These are phyloP conservation scores for Botrytis porri DNA, from an alignment of 2,329 filamentous ascomycete genomes.

Conservation along the genomic window DNA sequence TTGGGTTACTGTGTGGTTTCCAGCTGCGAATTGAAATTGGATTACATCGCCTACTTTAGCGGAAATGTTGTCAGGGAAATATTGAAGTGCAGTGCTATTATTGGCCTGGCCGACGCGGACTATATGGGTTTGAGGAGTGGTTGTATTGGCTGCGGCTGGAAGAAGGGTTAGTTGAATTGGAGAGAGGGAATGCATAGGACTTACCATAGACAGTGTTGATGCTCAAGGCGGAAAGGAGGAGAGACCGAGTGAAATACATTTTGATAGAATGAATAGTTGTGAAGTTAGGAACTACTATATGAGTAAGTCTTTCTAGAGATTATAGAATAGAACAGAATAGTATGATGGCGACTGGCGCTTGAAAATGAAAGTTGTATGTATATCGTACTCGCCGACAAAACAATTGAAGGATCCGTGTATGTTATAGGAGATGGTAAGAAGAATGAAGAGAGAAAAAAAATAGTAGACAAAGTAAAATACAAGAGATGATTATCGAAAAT, in stretches of 20 bases:
- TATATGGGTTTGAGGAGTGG: slow-evolving; percentile 51
- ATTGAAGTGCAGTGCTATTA: slow-evolving; percentile 49
- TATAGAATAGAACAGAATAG: slow-evolving; percentile 17
- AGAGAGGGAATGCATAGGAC: slow-evolving; percentile 3
- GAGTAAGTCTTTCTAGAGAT: slow-evolving; percentile 5
- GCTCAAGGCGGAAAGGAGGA: slow-evolving; percentile 34
- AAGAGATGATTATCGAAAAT: slow-evolving; percentile 11
- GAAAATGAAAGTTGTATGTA: slow-evolving; percentile 11
- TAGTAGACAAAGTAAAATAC: slow-evolving; percentile 1
- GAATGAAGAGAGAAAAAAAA: slow-evolving; percentile 12
- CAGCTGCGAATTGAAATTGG: slow-evolving; percentile 63
- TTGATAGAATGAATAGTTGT: slow-evolving; percentile 27
- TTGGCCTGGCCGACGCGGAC: slow-evolving; percentile 57
- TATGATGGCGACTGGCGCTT: slow-evolving; percentile 35
- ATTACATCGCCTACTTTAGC: slow-evolving; percentile 62
- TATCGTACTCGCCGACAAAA: slow-evolving; percentile 39
- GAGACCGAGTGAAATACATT: slow-evolving; percentile 37
- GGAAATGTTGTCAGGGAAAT: slow-evolving; percentile 63
- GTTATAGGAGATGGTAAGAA: background rate
- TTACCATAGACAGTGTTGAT: slow-evolving; percentile 35
- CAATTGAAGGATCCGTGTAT: slow-evolving; percentile 18
- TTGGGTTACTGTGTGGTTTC: slow-evolving; percentile 78
- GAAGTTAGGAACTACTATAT: slow-evolving; percentile 31
- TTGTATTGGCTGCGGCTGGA: slow-evolving; percentile 18
- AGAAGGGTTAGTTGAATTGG: background rate